These are phyloP conservation scores for Trametes pubescens DNA, from an alignment of 1,284 basidiomycete genomes.

Conservation along the genomic window DNA sequence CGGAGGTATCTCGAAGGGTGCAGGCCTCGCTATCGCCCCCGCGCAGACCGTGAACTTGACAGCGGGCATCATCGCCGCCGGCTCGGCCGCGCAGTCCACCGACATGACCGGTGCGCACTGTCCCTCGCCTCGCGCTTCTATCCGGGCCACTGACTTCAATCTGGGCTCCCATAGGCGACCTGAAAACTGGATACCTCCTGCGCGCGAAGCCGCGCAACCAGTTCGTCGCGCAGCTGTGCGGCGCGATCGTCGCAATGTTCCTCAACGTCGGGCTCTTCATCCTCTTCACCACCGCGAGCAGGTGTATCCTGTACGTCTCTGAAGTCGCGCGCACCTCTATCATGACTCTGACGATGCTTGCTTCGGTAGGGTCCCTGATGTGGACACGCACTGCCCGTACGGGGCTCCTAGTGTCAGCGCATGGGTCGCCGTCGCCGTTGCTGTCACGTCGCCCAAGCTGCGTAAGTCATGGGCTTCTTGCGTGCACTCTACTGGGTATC, in stretches of 20 bases:
- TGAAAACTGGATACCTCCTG: constrained; percentile 71
- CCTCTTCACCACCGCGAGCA: constrained; percentile 69
- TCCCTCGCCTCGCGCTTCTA: background rate
- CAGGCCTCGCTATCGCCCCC: constrained; percentile 45
- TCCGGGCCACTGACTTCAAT: background rate
- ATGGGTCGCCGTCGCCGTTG: constrained; percentile 70
- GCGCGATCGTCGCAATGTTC: constrained; percentile 66
- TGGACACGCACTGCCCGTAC: constrained; percentile 54
- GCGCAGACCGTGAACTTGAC: constrained; percentile 65
- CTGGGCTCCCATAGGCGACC: background rate
- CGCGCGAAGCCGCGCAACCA: constrained; percentile 72
- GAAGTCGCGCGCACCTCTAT: too few relatives aligned
- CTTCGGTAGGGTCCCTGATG: background rate
- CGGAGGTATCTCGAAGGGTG: constrained; percentile 63
- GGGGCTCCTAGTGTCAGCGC: constrained; percentile 66
- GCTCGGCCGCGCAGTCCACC: constrained; percentile 64
- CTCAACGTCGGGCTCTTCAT: constrained; percentile 65
- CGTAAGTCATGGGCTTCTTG: constrained; percentile 43
- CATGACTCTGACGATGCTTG: background rate
- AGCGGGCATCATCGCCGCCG: constrained; percentile 66
- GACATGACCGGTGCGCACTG: constrained; percentile 76
- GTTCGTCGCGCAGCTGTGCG: constrained; percentile 69
- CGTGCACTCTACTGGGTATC: background rate
- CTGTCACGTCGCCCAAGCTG: constrained; percentile 56
- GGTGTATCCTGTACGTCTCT: constrained; percentile 58